A percentile compares a stretch with the other conserved stretches of the same genome.
phyloP scores from a whole-genome alignment of 768 basidiomycete genomes.

The Leccinum incarnatum region DNA sequence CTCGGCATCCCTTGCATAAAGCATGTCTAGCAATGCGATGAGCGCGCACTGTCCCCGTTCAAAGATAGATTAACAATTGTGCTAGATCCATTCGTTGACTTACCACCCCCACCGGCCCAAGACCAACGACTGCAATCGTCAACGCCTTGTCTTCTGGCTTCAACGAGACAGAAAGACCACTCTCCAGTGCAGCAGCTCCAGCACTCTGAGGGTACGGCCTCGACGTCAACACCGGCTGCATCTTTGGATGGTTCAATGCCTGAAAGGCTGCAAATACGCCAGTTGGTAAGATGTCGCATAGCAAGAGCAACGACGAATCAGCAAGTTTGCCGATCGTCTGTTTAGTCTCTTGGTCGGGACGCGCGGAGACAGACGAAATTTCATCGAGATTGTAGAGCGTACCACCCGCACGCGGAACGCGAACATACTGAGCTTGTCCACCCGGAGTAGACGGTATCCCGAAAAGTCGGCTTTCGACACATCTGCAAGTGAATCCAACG shows the following conservation, averaged over 20 bases:
- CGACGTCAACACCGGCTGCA: conserved; percentile 56
- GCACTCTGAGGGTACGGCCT: conserved; percentile 52
- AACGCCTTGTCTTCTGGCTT: conserved; percentile 48
- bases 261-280: conserved; percentile 76
- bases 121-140: conserved; percentile 65
- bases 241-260: conserved; percentile 69
- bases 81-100: conserved; percentile 10
- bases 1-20: conserved; percentile 42
- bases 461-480: conserved; percentile 58
- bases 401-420: conserved; percentile 77
- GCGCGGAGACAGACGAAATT: conserved; percentile 28
- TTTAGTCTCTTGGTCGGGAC: conserved; percentile 31
- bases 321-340: conserved; percentile 42
- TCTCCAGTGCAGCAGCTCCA: conserved; percentile 4
- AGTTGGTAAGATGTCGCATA: conserved; percentile 79
- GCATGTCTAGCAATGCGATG: conserved; percentile 61
- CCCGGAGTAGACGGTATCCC: conserved; percentile 66
- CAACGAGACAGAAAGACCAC: conserved; percentile 24
- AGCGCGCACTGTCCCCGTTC: conserved; percentile 47
- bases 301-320: conserved; percentile 65
- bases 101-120: conserved; percentile 77
- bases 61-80: neutral
- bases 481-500: conserved; percentile 70
- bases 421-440: conserved; percentile 77
- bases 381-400: conserved; percentile 65